A percentile compares a stretch with the other conserved stretches of the same genome.
phyloP scores from a whole-genome alignment of 352 stramenopile genomes.

The Phytophthora brassicae region DNA sequence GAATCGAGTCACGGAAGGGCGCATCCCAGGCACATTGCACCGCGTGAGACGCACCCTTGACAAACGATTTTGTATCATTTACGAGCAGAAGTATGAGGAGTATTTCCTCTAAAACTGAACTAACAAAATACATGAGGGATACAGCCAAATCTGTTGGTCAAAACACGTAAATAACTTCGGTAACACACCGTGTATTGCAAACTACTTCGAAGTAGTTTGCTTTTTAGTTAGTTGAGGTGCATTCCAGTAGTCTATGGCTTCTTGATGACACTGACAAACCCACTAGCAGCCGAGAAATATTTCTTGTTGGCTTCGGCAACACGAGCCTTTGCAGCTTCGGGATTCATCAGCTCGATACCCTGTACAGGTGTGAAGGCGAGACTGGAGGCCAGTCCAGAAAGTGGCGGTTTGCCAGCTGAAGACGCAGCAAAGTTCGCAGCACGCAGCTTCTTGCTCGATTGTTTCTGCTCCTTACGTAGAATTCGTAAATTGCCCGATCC shows the following conservation, averaged over 20 bases:
- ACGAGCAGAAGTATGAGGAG: conserved; percentile 67
- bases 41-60: conserved; percentile 45
- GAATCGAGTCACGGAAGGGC: conserved; percentile 43
- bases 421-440: conserved; percentile 83
- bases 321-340: conserved; percentile 91
- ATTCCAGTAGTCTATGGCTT: conserved; percentile 40
- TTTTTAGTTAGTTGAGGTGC: too few species aligned
- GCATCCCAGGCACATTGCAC: conserved; percentile 55
- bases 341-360: conserved; percentile 97
- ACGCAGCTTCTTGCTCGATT: conserved; percentile 92
- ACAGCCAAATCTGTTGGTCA: too few species aligned
- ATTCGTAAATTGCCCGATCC: conserved; percentile 88
- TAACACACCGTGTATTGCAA: too few species aligned
- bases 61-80: conserved; percentile 59
- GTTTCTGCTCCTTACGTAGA: conserved; percentile 89
- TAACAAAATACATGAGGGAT: too few species aligned
- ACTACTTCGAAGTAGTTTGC: too few species aligned
- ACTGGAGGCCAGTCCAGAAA: conserved; percentile 93
- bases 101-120: conserved; percentile 57
- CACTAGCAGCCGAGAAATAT: conserved; percentile 95
- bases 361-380: conserved; percentile 98
- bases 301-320: conserved; percentile 96
- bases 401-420: conserved; percentile 46
- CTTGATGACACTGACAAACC: conserved; percentile 95
- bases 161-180: too few species aligned